Evolutionary conservation across 2,329 filamentous ascomycete genomes (phyloP), one percentile per base, ranked within the genome.

Genomic region (Phialophora expanda): DNA sequence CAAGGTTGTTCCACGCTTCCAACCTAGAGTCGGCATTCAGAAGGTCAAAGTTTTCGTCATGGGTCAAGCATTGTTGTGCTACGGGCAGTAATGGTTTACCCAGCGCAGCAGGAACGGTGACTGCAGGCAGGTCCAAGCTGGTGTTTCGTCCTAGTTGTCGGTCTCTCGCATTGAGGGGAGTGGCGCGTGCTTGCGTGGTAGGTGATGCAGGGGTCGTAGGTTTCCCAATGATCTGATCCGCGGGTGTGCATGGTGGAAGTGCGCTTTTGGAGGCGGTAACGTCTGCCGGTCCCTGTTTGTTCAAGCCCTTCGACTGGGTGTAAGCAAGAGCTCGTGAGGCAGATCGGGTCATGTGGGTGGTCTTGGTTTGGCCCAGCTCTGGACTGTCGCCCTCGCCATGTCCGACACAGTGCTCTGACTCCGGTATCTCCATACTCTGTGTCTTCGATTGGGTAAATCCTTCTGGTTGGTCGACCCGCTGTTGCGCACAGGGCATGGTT

Each of bases 181-280:
- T 34, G 17, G 32, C 24, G 7, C 60, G 46, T 14, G 53, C 24
- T 26, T 26, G 61, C 30, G 38, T n/a, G n/a, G 6, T 22, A 28
- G 67, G 65, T 24, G 65, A 68, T 24, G 22, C 48, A n/a, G 68
- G 64, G 12, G 66, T 66, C 17, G 46, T 20, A 26, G 62, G 54
- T 17, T 56, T 22, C 6, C 11, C 32, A 11, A 69, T 67, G 34
- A 65, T 63, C 46, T 68, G 66, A 34, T 69, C 63, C 24, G 69
- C 64, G 14, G 67, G 68, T 7, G 68, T 69, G 51, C 65, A 66
- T 57, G 66, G 67, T 14, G 56, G 48, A 12, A 53, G 24, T 4
- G 56, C 56, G 3, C 59, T 24, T 34, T 53, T 57, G 32, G 8
- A 7, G 26, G 26, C 20, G 17, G 41, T 11, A 8, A 28, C 14